A percentile compares a stretch with the other conserved stretches of the same genome.
phyloP scores from a whole-genome alignment of 805 yeast species.

The Saturnispora galanensis region DNA sequence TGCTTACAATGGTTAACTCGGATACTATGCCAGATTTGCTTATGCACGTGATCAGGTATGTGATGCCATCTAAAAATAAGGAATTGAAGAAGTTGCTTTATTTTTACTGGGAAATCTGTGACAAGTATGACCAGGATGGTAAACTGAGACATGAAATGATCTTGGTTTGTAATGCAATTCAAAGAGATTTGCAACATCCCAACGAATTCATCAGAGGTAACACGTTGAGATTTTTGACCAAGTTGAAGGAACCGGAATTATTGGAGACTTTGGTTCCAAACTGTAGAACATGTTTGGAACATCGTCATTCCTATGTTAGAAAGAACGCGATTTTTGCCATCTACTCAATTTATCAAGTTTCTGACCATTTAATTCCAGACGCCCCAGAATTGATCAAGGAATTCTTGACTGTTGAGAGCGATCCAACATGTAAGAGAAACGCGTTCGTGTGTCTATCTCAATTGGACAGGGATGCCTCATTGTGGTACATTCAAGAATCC shows the following conservation, averaged over 20 bases:
- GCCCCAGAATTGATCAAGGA: constrained; percentile 76
- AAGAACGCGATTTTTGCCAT: constrained; percentile 94
- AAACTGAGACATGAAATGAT: constrained; percentile 97
- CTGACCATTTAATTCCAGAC: constrained; percentile 87
- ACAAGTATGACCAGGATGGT: constrained; percentile 79
- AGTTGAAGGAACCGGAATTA: constrained; percentile 85
- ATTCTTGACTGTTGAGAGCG: constrained; percentile 74
- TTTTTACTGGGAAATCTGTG: constrained; percentile 97
- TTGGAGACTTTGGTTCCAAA: constrained; percentile 93
- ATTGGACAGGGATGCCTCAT: constrained; percentile 76
- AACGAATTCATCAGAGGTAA: constrained; percentile 95
- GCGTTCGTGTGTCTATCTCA: constrained; percentile 84
- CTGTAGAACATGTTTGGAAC: constrained; percentile 82
- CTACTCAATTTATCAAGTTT: constrained; percentile 67
- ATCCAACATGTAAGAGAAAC: constrained; percentile 89
- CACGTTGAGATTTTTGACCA: constrained; percentile 83
- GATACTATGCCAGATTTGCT: constrained; percentile 85
- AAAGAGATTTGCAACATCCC: constrained; percentile 95
- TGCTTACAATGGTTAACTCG: constrained; percentile 82
- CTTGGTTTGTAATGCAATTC: constrained; percentile 94
- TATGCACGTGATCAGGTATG: constrained; percentile 95
- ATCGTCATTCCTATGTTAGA: constrained; percentile 96
- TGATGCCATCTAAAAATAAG: constrained; percentile 92
- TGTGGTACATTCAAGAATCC: constrained; percentile 69
- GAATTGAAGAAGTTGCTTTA: constrained; percentile 85